A percentile compares a stretch with the other conserved stretches of the same genome.
Evolutionary conservation across 75 land plant genomes (phyloP).

Genomic region (Cunninghamia lanceolata): DNA sequence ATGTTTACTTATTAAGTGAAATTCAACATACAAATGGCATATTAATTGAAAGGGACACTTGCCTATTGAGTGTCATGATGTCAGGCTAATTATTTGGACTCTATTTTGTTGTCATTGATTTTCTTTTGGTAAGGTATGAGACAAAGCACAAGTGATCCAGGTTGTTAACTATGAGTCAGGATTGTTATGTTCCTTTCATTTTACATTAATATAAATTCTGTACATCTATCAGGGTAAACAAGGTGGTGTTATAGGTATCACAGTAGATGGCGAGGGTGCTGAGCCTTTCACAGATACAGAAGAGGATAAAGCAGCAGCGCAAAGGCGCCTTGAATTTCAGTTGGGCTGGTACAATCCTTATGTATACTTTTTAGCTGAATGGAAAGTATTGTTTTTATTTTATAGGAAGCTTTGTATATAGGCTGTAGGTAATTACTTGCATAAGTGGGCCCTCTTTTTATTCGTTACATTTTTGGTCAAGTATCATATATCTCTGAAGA

Average conservation of each 20-base stretch:
- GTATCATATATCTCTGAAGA: background rate
- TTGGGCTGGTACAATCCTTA: slow-evolving; percentile 58
- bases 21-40: background rate
- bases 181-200: background rate
- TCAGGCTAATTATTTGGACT: background rate
- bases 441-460: background rate
- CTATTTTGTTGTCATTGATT: too few relatives aligned
- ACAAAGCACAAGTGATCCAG: too few relatives aligned
- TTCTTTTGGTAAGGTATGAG: too few relatives aligned
- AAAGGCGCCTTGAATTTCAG: slow-evolving; percentile 80
- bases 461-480: background rate
- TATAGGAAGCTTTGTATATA: background rate
- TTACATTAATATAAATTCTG: background rate
- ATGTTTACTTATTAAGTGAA: background rate
- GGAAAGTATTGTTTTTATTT: background rate
- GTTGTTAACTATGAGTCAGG: background rate
- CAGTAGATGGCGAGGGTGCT: slow-evolving; percentile 85
- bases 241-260: slow-evolving; percentile 71
- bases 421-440: background rate
- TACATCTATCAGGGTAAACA: slow-evolving; percentile 39
- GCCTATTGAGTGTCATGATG: background rate
- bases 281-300: slow-evolving; percentile 64
- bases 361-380: background rate
- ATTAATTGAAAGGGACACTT: background rate
- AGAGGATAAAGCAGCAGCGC: slow-evolving; percentile 56